These are phyloP conservation scores for Drosera capensis DNA, from an alignment of 148 eudicot genomes.

Conservation along the genomic window DNA sequence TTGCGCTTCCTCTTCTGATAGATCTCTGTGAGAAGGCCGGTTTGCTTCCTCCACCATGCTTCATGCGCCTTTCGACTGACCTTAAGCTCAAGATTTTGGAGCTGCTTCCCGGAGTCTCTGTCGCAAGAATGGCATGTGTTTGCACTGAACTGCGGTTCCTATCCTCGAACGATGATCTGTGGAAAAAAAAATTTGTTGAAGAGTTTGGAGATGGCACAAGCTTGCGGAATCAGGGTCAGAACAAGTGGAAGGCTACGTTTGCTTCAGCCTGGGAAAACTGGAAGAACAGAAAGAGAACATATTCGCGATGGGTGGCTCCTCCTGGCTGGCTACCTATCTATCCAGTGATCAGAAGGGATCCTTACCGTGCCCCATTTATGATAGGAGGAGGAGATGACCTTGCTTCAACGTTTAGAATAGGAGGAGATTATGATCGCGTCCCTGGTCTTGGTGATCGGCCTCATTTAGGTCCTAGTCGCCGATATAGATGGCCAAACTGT, in stretches of 20 bases:
- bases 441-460: slow-evolving; percentile 16
- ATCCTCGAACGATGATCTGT: slow-evolving; percentile 43
- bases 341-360: slow-evolving; percentile 23
- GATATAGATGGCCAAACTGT: slow-evolving; percentile 16
- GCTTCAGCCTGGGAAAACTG: slow-evolving; percentile 23
- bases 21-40: slow-evolving; percentile 62
- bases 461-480: slow-evolving; percentile 12
- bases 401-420: slow-evolving; percentile 28
- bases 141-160: slow-evolving; percentile 51
- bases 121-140: slow-evolving; percentile 46
- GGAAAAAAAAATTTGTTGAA: slow-evolving; percentile 56
- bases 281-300: slow-evolving; percentile 25
- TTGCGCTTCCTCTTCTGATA: slow-evolving; percentile 63
- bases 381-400: slow-evolving; percentile 59
- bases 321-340: slow-evolving; percentile 7
- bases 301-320: slow-evolving; percentile 12
- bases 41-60: slow-evolving; percentile 54
- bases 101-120: slow-evolving; percentile 38
- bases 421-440: slow-evolving; percentile 40
- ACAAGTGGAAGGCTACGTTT: slow-evolving; percentile 51
- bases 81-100: slow-evolving; percentile 68
- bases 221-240: slow-evolving; percentile 13
- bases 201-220: slow-evolving; percentile 33
- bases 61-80: slow-evolving; percentile 64
- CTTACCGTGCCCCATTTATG: slow-evolving; percentile 21